A percentile compares a stretch with the other conserved stretches of the same genome.
Evolutionary conservation across 148 eudicot genomes (phyloP).

Genomic region (Bassia scoparia): DNA sequence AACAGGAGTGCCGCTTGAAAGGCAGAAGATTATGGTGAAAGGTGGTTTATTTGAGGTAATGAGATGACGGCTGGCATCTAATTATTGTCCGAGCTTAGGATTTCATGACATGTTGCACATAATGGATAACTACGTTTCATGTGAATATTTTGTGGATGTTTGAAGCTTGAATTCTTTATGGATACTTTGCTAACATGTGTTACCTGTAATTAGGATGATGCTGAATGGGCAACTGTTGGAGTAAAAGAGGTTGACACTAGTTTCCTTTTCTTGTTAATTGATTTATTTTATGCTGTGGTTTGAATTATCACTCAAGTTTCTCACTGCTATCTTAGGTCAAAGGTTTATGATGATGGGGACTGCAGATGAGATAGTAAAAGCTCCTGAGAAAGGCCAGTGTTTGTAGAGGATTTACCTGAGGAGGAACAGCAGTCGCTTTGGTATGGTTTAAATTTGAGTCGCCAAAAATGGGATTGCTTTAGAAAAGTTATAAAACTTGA

Average conservation of each 20-base stretch:
- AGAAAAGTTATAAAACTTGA: background rate
- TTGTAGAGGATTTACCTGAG: slow-evolving; percentile 94
- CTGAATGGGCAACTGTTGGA: slow-evolving; percentile 85
- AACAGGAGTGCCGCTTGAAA: slow-evolving; percentile 97
- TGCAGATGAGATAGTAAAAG: slow-evolving; percentile 95
- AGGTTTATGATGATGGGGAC: slow-evolving; percentile 99
- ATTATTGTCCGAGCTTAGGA: background rate
- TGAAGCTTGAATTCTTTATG: background rate
- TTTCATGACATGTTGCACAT: too few species aligned
- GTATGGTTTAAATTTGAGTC: slow-evolving; percentile 38
- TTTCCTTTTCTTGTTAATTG: slow-evolving; percentile 19
- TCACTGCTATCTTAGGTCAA: slow-evolving; percentile 54
- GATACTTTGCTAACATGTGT: slow-evolving; percentile 13
- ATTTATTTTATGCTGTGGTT: background rate
- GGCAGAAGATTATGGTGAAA: slow-evolving; percentile 95
- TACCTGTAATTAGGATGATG: slow-evolving; percentile 65
- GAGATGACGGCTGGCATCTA: background rate
- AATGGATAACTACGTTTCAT: background rate
- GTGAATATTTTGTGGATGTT: background rate
- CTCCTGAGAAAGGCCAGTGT: slow-evolving; percentile 95
- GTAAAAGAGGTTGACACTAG: slow-evolving; percentile 69
- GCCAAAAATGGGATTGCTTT: background rate
- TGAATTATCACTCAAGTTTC: slow-evolving; percentile 10
- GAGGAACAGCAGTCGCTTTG: slow-evolving; percentile 76
- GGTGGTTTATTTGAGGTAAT: slow-evolving; percentile 96